Base-by-base conservation (phyloP, 495 filamentous ascomycete species). In the Bacidia gigantensis region DNA sequence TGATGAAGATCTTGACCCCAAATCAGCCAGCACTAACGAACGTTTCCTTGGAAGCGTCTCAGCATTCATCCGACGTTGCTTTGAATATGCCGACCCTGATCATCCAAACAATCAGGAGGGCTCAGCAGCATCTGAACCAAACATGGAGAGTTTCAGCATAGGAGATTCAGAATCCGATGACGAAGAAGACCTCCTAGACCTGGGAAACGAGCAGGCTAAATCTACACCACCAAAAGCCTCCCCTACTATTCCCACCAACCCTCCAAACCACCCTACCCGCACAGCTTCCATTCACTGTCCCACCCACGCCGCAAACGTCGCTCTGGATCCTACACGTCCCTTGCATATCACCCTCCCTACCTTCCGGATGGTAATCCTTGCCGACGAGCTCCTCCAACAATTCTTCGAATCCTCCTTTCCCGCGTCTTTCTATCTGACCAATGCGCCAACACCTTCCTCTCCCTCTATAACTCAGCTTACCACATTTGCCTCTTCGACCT, bases 21-120 rank as follows among this genome's bases (percentile, higher is more conserved):
- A 51, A 22, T 66, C 63, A 38, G 63, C 74, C 24, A 80, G 67
- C 43, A 66, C 69, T 3, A 83, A 88, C 56, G 92, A 96, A 60
- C 75, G 80, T 44, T 95, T 97, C 60, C 71, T 98, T 14, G 81
- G 82, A 38, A 94, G 89, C 58, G 86, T 97, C 51, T 93, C 87
- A 58, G 87, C 87, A 2, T 98, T 98, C 65, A 97, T 97, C 50
- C 75, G 89, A 49, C 78, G 92, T 38, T 98, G 92, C 66, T 97
- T 98, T 55, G 93, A 98, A 69, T 98, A 98, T 62, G 92, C 92
- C 17, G 92, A 98, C 64, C 93, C 92, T 9, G 90, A 93, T 61
- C 83, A 86, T 53, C 77, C 81, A 0, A 75, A 72, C 26, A 76
- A 80, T 49, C 72, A 78, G 53, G 35, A 54, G 50, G 38, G 52